Conservation (phyloP, 2,329 filamentous ascomycete species). For the Simplicillium sp. region DNA sequence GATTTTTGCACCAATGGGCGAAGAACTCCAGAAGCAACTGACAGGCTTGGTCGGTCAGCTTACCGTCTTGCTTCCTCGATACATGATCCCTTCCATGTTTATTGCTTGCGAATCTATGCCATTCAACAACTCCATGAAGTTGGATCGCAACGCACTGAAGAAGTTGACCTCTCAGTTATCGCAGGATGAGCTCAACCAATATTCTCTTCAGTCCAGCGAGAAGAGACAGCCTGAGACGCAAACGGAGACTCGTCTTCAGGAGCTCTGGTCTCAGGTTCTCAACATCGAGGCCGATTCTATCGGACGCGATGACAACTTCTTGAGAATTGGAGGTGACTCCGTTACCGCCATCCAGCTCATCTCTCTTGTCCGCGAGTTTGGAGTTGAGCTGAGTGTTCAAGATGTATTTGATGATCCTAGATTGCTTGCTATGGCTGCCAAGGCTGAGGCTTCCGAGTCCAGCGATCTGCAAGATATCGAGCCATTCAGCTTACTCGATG, state of each 20-base stretch:
- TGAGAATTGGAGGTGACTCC: neutral
- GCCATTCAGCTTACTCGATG: no score
- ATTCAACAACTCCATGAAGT: neutral
- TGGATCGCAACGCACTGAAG: neutral
- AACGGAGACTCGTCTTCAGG: neutral
- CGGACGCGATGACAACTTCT: neutral
- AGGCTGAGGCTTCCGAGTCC: no score
- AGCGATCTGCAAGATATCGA: no score
- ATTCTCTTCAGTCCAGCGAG: neutral
- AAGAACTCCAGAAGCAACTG: neutral
- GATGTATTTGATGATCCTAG: neutral
- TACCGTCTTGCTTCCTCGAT: neutral
- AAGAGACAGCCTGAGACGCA: neutral
- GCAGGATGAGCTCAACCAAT: neutral
- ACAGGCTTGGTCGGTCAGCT: neutral
- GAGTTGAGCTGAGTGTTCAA: neutral
- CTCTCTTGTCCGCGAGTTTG: neutral
- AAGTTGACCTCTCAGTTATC: no score
- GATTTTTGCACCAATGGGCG: neutral
- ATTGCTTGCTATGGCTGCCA: no score
- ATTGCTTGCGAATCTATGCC: conserved; percentile 42
- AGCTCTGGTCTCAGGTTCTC: neutral
- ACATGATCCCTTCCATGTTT: conserved; percentile 12
- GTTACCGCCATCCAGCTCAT: neutral
- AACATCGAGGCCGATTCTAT: neutral